Conservation (phyloP, 1,284 basidiomycete species). For the Mycocalia duriaeana region DNA sequence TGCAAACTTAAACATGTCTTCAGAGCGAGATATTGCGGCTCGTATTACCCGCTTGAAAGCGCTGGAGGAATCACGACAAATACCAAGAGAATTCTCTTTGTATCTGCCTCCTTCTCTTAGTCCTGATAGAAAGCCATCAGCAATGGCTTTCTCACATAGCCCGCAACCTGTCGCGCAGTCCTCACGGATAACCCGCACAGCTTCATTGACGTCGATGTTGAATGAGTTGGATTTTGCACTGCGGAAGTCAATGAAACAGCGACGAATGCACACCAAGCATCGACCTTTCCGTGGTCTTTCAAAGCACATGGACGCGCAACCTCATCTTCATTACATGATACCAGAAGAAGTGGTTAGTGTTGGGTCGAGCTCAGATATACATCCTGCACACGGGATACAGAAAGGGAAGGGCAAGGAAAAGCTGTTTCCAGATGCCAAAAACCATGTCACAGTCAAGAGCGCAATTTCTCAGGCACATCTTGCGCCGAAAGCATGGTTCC, state of each 20-base stretch:
- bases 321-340: conserved; percentile 2
- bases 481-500: conserved; percentile 73
- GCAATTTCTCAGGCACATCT: conserved; percentile 7
- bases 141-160: neutral
- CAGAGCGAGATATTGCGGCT: conserved; percentile 53
- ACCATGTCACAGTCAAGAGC: no score
- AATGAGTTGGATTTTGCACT: conserved; percentile 50
- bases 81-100: conserved; percentile 63
- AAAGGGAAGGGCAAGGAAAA: conserved; percentile 36
- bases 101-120: conserved; percentile 46
- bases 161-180: conserved; percentile 6
- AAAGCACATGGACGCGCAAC: no score
- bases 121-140: conserved; percentile 10
- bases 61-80: conserved; percentile 51
- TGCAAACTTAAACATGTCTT: conserved; percentile 43
- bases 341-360: neutral
- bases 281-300: conserved; percentile 7
- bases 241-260: conserved; percentile 35
- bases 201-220: conserved; percentile 53
- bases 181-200: conserved; percentile 46
- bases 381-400: conserved; percentile 21
- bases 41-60: conserved; percentile 52
- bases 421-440: neutral
- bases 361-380: conserved; percentile 5
- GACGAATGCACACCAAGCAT: conserved; percentile 27